A percentile compares a stretch with the other conserved stretches of the same genome.
These are phyloP conservation scores for Chaetoceros muelleri DNA, from an alignment of 108 stramenopile genomes.

Conservation along the genomic window DNA sequence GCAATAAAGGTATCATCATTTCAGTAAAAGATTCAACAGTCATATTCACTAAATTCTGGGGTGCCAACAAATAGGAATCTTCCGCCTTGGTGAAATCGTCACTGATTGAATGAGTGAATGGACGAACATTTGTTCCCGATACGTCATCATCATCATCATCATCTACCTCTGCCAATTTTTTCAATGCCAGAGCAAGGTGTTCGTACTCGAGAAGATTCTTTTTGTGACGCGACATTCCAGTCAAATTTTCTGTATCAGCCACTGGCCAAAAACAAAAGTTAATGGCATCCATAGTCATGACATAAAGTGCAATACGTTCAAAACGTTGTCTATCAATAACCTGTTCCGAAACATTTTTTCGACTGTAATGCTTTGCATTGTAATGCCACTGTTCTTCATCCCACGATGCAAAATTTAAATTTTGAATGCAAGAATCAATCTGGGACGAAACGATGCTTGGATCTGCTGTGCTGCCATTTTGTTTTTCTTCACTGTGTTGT, in stretches of 20 bases:
- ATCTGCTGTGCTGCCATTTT: too few relatives aligned
- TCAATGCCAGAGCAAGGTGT: slow-evolving; percentile 68
- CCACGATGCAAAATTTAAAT: slow-evolving; percentile 42
- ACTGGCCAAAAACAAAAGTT: slow-evolving; percentile 94
- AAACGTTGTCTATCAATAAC: slow-evolving; percentile 18
- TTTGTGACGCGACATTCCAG: too few relatives aligned
- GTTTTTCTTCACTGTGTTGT: not conserved
- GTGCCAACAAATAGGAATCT: slow-evolving; percentile 43
- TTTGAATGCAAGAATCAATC: slow-evolving; percentile 9
- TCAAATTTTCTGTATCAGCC: not conserved
- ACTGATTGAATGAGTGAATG: not conserved
- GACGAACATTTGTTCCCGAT: not conserved
- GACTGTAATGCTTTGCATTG: slow-evolving; percentile 19
- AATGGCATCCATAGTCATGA: slow-evolving; percentile 84
- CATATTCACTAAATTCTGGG: slow-evolving; percentile 36
- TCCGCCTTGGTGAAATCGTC: slow-evolving; percentile 9
- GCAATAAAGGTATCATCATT: slow-evolving; percentile 28
- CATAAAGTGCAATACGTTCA: slow-evolving; percentile 71
- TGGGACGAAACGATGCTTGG: not conserved
- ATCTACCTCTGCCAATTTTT: slow-evolving; percentile 56
- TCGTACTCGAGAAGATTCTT: slow-evolving; percentile 72
- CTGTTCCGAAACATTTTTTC: not conserved
- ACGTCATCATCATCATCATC: slow-evolving; percentile 18
- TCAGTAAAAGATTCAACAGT: slow-evolving; percentile 15
- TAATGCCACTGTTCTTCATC: slow-evolving; percentile 89